phyloP scores from a whole-genome alignment of 345 rosid genomes.

The Eucalyptus pumila region DNA sequence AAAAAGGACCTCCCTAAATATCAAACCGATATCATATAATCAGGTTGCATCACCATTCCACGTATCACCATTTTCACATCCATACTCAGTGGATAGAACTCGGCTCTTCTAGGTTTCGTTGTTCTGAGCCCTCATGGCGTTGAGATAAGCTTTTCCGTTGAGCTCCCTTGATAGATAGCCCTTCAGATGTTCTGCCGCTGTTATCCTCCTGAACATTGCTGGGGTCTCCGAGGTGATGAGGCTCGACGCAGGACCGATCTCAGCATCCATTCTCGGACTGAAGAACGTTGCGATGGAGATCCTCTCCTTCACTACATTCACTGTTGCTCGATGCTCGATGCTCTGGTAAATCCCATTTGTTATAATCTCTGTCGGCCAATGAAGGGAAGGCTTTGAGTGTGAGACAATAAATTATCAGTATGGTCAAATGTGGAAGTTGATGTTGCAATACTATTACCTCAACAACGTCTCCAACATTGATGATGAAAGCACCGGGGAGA shows the following conservation, averaged over 20 bases:
- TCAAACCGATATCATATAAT: neutral
- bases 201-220: neutral
- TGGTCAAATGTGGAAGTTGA: neutral
- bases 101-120: neutral
- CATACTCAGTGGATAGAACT: neutral
- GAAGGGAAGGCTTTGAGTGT: neutral
- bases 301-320: neutral
- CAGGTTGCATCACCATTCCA: neutral
- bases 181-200: neutral
- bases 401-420: neutral
- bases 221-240: neutral
- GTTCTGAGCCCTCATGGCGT: neutral
- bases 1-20: neutral
- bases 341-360: neutral
- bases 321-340: neutral
- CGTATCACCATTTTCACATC: neutral
- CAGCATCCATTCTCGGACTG: neutral
- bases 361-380: neutral
- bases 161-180: neutral
- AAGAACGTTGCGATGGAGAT: neutral
- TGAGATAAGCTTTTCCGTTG: neutral
- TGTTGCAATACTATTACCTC: neutral
- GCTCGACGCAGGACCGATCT: neutral
- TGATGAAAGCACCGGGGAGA: neutral
- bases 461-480: conserved; percentile 1